Evolutionary conservation across 305 asterid species (phyloP), one percentile per base, ranked within the genome.

Genomic region (Fraxinus sp.): DNA sequence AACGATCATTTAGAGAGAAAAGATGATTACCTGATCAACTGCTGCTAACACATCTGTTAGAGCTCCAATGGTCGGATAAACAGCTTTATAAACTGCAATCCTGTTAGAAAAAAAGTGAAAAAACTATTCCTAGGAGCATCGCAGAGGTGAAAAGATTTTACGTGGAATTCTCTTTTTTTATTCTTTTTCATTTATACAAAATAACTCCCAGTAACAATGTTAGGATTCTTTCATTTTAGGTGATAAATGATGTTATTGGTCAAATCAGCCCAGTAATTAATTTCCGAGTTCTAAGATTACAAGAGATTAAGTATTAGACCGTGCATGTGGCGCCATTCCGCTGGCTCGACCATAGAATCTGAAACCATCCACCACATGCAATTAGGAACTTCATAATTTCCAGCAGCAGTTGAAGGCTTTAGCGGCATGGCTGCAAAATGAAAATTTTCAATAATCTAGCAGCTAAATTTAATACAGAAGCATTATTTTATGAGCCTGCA

Each of bases 321-420:
- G 90, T 36, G 99, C 98, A 11, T 90, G 96, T 13, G 98, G 99
- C 22, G 99, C 98, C 98, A 94, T 94, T 79, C 99, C 98, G 82
- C 91, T 90, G 79, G 97, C 97, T 88, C 92, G 90, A 41, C 99
- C 99, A 2, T 89, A 92, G 87, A 88, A 92, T 7, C 44, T 37
- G 89, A 90, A 94, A 59, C 98, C 97, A 78, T 95, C 91, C 57
- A 90, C 95, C 36, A 91, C 97, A 37, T 37, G 44, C 44, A 37
- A 78, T 94, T 97, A 0, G 99, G 98, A 82, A 94, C 91, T 85
- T 92, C 98, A 59, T 37, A 84, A 84, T 95, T 94, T 55, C 99
- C 99, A 74, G 99, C 98, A 22, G 98, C 98, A 49, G 92, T 95
- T 71, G 98, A 92, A 28, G 30, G 30, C 30, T 28, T 28, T 1